phyloP scores from a whole-genome alignment of 202 grass and related monocot species.

The Elaeis oleifera region DNA sequence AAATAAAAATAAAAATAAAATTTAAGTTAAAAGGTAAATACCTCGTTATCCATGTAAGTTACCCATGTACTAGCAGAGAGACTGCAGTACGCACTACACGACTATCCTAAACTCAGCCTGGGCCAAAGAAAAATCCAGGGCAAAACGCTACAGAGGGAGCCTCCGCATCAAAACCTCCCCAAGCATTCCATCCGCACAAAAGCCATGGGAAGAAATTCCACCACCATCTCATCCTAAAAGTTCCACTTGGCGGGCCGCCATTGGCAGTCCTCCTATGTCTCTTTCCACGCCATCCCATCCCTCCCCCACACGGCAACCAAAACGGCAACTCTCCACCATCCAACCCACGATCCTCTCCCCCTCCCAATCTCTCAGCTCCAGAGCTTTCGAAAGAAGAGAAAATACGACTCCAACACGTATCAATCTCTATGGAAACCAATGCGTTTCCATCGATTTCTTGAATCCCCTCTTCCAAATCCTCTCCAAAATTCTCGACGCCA shows the following conservation, averaged over 20 bases:
- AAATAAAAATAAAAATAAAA: too few species aligned
- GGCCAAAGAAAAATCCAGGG: too few species aligned
- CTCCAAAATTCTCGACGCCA: constrained; percentile 12
- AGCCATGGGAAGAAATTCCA: constrained; percentile 11
- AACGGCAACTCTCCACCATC: background rate
- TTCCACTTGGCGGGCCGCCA: constrained; percentile 27
- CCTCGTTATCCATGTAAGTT: too few species aligned
- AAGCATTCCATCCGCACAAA: background rate
- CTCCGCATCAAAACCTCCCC: background rate
- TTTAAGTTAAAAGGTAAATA: too few species aligned
- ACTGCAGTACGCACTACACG: too few species aligned
- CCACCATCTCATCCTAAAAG: constrained; percentile 30
- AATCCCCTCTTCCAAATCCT: constrained; percentile 19
- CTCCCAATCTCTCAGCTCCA: too few species aligned
- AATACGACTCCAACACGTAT: background rate
- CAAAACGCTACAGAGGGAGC: background rate
- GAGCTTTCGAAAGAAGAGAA: too few species aligned
- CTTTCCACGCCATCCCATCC: constrained; percentile 29
- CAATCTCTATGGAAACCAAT: constrained; percentile 23
- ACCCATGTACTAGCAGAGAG: too few species aligned
- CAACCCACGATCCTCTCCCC: too few species aligned
- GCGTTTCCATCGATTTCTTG: constrained; percentile 21
- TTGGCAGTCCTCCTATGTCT: background rate
- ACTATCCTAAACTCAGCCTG: too few species aligned
- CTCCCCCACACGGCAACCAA: constrained; percentile 20